Percentiles rank a stretch among this genome's conserved stretches.
phyloP scores from a whole-genome alignment of 2,329 filamentous ascomycete species.

The Microsporum canis region DNA sequence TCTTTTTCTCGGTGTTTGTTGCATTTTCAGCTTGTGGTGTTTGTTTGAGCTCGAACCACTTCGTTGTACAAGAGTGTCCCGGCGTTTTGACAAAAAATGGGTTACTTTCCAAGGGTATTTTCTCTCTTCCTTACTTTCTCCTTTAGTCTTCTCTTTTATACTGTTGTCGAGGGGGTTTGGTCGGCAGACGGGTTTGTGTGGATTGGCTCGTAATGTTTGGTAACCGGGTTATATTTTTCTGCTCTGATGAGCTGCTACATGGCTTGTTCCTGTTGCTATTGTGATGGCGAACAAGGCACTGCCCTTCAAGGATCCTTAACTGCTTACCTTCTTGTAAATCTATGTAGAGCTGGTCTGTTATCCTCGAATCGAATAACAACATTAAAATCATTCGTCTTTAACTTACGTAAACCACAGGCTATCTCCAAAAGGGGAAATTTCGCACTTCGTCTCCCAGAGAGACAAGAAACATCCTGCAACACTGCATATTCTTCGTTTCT shows the following conservation, averaged over 20 bases:
- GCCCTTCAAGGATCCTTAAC: not conserved
- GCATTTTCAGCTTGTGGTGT: constrained; percentile 2
- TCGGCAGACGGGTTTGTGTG: not conserved
- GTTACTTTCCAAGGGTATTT: not conserved
- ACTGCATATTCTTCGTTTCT: too few species aligned
- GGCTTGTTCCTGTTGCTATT: not conserved
- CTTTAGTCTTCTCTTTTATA: not conserved
- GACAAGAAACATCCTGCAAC: too few species aligned
- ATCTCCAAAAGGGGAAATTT: too few species aligned
- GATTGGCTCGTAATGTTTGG: not conserved
- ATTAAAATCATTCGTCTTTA: too few species aligned
- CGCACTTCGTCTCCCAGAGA: too few species aligned
- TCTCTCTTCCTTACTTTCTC: not conserved
- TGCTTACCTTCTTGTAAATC: not conserved
- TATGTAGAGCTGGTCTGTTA: not conserved
- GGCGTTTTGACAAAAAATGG: constrained; percentile 1
- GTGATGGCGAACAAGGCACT: not conserved
- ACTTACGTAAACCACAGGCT: too few species aligned
- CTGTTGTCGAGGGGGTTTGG: not conserved
- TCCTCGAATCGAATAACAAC: not conserved
- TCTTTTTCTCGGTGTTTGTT: constrained; percentile 3
- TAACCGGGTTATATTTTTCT: not conserved
- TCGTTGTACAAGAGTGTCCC: constrained; percentile 3
- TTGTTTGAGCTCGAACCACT: not conserved
- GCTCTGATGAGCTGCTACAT: not conserved